A percentile compares a stretch with the other conserved stretches of the same genome.
Evolutionary conservation across 2,329 filamentous ascomycete genomes (phyloP).

Genomic region (Sporothrix protearum): DNA sequence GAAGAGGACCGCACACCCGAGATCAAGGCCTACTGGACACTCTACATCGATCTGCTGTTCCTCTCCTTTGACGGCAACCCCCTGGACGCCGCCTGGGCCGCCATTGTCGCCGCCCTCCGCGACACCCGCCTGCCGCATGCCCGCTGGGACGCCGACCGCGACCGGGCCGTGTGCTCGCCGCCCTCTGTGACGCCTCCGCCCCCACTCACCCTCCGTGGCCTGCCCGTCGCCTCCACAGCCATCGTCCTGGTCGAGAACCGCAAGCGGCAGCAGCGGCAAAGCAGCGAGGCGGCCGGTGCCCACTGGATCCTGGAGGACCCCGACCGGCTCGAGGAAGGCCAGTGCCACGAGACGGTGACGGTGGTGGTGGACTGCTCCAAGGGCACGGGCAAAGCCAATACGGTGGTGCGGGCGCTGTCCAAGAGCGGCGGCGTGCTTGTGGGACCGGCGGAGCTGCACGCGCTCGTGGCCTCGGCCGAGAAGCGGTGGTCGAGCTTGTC

Average conservation of each 20-base stretch:
- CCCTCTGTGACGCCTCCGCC: constrained; percentile 33
- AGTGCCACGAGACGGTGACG: constrained; percentile 80
- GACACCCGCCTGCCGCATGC: constrained; percentile 75
- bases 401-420: constrained; percentile 66
- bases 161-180: constrained; percentile 70
- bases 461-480: constrained; percentile 57
- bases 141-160: constrained; percentile 77
- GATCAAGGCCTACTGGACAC: constrained; percentile 85
- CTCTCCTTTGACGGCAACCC: constrained; percentile 89
- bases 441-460: constrained; percentile 59
- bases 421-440: constrained; percentile 77
- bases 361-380: constrained; percentile 67
- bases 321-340: constrained; percentile 81
- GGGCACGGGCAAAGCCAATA: constrained; percentile 27
- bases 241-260: constrained; percentile 61
- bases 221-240: constrained; percentile 75
- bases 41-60: constrained; percentile 94
- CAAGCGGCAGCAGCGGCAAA: constrained; percentile 51
- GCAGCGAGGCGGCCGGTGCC: constrained; percentile 36
- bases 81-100: constrained; percentile 86
- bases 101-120: constrained; percentile 73
- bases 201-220: constrained; percentile 57
- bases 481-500: constrained; percentile 61
- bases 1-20: constrained; percentile 33
- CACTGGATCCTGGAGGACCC: constrained; percentile 83